phyloP scores from a whole-genome alignment of 1,284 basidiomycete species.

The Cutaneotrichosporon sp. region DNA sequence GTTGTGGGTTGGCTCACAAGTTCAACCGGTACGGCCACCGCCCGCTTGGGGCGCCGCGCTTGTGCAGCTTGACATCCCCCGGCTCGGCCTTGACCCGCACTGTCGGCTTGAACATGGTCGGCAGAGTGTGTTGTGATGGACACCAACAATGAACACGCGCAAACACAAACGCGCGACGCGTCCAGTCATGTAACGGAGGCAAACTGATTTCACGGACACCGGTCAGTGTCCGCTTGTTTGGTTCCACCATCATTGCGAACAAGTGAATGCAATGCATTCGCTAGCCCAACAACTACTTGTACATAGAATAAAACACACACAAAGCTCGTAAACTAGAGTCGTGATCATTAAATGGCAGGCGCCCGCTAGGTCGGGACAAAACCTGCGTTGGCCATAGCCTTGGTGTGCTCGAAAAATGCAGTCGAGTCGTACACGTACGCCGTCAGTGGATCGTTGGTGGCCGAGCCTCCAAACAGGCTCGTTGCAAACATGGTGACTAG shows the following conservation, averaged over 20 bases:
- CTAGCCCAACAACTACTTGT: background rate
- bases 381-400: background rate
- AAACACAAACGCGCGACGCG: background rate
- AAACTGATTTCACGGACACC: background rate
- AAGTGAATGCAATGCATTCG: too few relatives aligned
- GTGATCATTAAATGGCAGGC: background rate
- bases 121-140: background rate
- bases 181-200: background rate
- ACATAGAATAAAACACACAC: background rate
- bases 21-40: slow-evolving; percentile 67
- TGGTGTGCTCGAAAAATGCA: background rate
- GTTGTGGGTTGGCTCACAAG: slow-evolving; percentile 56
- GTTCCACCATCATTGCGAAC: background rate
- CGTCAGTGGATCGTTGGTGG: too few relatives aligned
- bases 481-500: background rate
- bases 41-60: slow-evolving; percentile 16
- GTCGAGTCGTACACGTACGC: too few relatives aligned
- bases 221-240: background rate
- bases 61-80: slow-evolving; percentile 40
- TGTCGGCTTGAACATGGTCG: slow-evolving; percentile 40
- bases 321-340: background rate
- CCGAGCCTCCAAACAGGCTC: background rate
- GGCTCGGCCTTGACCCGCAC: slow-evolving; percentile 10
- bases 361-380: background rate
- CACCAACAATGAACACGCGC: background rate